Evolutionary conservation across 2,329 filamentous ascomycete species (phyloP).

Genomic region (Penicillium psychrosexuale): DNA sequence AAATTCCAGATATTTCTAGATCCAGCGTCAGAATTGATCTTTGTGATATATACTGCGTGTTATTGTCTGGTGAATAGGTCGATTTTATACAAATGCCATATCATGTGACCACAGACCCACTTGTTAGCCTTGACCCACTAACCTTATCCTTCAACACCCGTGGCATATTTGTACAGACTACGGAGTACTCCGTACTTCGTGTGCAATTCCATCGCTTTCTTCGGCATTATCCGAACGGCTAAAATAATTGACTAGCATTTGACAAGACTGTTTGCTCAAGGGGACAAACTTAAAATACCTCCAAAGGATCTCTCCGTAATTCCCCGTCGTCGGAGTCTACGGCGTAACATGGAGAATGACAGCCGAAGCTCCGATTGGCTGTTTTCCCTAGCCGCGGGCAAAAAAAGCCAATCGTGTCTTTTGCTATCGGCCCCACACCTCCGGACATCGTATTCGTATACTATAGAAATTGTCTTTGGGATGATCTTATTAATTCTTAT

Average conservation of each 20-base stretch:
- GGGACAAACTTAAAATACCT: background rate
- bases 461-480: no score
- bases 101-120: background rate
- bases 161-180: no score
- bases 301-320: background rate
- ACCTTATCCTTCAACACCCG: background rate
- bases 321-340: background rate
- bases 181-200: no score
- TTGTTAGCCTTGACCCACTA: background rate
- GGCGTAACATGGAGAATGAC: background rate
- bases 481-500: no score
- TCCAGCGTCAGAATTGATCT: no score
- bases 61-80: background rate
- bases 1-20: no score
- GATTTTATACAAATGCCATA: background rate
- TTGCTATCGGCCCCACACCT: background rate
- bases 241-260: no score
- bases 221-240: no score
- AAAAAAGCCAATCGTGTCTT: background rate
- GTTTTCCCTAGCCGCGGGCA: background rate
- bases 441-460: no score
- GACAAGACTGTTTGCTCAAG: background rate
- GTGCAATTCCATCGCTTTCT: background rate
- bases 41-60: background rate
- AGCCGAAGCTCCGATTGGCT: constrained; percentile 1